Percentiles rank a stretch among this genome's conserved stretches.
These are phyloP conservation scores for Paraphaeosphaeria minitans DNA, from an alignment of 2,329 filamentous ascomycete species.

Conservation along the genomic window DNA sequence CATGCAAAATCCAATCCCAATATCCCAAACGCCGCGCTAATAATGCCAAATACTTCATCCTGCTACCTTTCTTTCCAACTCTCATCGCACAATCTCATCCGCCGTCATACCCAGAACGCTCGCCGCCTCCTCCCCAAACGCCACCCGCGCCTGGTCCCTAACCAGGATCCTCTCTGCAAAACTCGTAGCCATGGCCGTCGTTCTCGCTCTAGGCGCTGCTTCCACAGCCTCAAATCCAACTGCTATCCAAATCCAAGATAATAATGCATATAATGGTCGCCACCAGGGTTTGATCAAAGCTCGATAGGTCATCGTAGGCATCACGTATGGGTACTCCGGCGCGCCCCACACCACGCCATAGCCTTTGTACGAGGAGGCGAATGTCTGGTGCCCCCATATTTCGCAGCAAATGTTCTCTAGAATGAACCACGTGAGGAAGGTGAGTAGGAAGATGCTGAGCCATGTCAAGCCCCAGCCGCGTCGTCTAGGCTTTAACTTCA, in stretches of 20 bases:
- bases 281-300: constrained; percentile 44
- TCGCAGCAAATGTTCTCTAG: constrained; percentile 52
- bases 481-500: constrained; percentile 24
- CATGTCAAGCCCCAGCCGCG: constrained; percentile 43
- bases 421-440: constrained; percentile 55
- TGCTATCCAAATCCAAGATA: constrained; percentile 8
- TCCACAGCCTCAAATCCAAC: not conserved
- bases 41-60: constrained; percentile 3
- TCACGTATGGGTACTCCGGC: constrained; percentile 60
- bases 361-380: constrained; percentile 55
- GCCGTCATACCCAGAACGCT: constrained; percentile 11
- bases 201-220: not conserved
- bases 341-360: constrained; percentile 58
- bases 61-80: not conserved
- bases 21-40: constrained; percentile 14
- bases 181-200: not conserved
- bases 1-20: not conserved
- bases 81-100: constrained; percentile 15
- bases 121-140: constrained; percentile 5
- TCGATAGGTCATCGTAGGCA: constrained; percentile 59
- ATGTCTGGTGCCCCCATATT: constrained; percentile 57
- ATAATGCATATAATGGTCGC: constrained; percentile 33
- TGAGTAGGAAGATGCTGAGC: constrained; percentile 48
- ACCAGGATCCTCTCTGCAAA: constrained; percentile 6
- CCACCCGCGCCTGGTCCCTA: not conserved